These are phyloP conservation scores for Rhodotorula babjevae DNA, from an alignment of 768 basidiomycete species.

Conservation along the genomic window DNA sequence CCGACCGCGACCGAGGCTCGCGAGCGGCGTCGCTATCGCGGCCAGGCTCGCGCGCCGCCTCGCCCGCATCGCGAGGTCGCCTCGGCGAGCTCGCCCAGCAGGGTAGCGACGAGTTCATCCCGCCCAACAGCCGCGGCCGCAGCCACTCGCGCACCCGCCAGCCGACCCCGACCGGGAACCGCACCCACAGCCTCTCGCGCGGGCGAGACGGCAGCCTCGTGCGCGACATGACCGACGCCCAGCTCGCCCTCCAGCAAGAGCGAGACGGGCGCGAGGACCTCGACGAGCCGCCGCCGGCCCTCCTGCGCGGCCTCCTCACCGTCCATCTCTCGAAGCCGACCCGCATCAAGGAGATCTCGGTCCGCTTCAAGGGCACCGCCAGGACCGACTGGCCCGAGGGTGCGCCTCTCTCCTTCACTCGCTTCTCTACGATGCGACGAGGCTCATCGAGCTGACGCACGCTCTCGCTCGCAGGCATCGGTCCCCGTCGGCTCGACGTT, in stretches of 20 bases:
- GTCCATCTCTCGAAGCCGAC: slow-evolving; percentile 69
- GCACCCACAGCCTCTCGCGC: slow-evolving; percentile 9
- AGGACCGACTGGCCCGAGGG: slow-evolving; percentile 81
- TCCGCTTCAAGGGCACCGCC: slow-evolving; percentile 69
- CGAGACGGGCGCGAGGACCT: slow-evolving; percentile 1
- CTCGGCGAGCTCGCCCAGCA: neutral
- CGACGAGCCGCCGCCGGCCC: slow-evolving; percentile 51
- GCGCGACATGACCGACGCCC: slow-evolving; percentile 16
- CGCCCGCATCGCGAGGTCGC: slow-evolving; percentile 1
- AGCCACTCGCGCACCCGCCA: slow-evolving; percentile 19
- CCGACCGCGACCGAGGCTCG: slow-evolving; percentile 16
- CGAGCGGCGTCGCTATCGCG: neutral
- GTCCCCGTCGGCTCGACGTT: slow-evolving; percentile 67
- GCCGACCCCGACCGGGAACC: slow-evolving; percentile 1
- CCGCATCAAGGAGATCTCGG: slow-evolving; percentile 75
- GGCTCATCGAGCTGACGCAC: too few species aligned
- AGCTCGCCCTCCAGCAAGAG: neutral
- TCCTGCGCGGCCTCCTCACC: slow-evolving; percentile 63
- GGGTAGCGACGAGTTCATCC: slow-evolving; percentile 5
- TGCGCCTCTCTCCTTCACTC: slow-evolving; percentile 46
- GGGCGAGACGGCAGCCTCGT: slow-evolving; percentile 19
- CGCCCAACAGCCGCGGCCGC: slow-evolving; percentile 24
- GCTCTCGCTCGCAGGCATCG: slow-evolving; percentile 56
- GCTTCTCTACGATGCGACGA: too few species aligned
- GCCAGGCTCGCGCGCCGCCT: slow-evolving; percentile 19